phyloP scores from a whole-genome alignment of 305 asterid species.

The Fraxinus latifolia region DNA sequence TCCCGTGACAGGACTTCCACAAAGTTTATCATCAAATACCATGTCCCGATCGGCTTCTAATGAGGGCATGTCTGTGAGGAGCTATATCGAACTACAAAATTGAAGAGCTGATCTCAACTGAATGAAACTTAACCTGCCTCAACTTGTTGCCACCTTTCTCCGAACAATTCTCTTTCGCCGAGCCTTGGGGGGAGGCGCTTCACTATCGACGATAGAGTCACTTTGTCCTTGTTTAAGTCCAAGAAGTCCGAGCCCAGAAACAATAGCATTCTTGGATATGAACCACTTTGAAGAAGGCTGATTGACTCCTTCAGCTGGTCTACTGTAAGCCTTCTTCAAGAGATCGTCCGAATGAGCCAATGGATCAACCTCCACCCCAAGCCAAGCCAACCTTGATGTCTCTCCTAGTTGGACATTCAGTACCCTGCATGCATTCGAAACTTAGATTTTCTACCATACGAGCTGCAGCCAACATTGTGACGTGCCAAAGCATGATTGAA shows the following conservation, averaged over 20 bases:
- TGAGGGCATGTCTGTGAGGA: slow-evolving; percentile 21
- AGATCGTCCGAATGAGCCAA: slow-evolving; percentile 75
- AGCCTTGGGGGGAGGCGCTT: slow-evolving; percentile 57
- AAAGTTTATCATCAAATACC: not conserved
- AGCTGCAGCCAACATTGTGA: not conserved
- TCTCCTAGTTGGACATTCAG: slow-evolving; percentile 87
- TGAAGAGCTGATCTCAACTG: slow-evolving; percentile 31
- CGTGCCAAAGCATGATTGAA: not conserved
- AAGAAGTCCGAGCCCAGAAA: slow-evolving; percentile 89
- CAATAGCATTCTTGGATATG: slow-evolving; percentile 77
- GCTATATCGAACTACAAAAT: slow-evolving; percentile 46
- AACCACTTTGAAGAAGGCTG: slow-evolving; percentile 87
- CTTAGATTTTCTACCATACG: slow-evolving; percentile 7
- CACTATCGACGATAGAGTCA: slow-evolving; percentile 42
- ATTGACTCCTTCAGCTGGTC: slow-evolving; percentile 66
- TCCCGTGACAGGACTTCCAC: slow-evolving; percentile 13
- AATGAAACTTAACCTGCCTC: slow-evolving; percentile 15
- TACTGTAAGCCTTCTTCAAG: slow-evolving; percentile 63
- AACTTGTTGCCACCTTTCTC: slow-evolving; percentile 67
- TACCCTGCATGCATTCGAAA: slow-evolving; percentile 46
- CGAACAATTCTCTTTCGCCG: slow-evolving; percentile 78
- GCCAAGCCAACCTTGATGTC: slow-evolving; percentile 87
- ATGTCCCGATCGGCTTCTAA: slow-evolving; percentile 6
- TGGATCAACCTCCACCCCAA: slow-evolving; percentile 90
- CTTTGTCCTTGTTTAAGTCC: slow-evolving; percentile 70